Evolutionary conservation across 1,284 basidiomycete species (phyloP), one percentile per base, ranked within the genome.

Genomic region (Melampsora americana): DNA sequence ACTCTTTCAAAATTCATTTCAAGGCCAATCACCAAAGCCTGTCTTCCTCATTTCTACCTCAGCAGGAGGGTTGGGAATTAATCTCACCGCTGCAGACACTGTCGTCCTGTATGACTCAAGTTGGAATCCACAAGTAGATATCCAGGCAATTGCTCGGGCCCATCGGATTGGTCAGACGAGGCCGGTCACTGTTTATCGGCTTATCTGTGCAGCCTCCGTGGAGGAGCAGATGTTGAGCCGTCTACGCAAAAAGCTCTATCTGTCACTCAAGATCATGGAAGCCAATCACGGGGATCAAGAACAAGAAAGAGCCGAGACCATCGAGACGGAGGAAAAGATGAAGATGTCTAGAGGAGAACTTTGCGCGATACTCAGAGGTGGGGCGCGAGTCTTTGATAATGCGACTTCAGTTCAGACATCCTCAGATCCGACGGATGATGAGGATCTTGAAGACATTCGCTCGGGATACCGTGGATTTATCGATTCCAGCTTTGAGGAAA

Each of bases 181-280:
- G 66, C 77, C 62, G 6, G 80, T 80, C 16, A 77, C 78, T 12
- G 80, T 80, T 2, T 80, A 78, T 69, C 73, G 77, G 23, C 66
- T 80, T 60, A 78, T 79, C 3, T 77, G 67, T 70, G 78, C 78
- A 30, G 78, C 80, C 14, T 88, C 86, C 69, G 88, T 89, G 44
- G 88, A 89, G 80, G 88, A 89, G 78, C 88, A 89, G 79, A 88
- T 88, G 86, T 84, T 88, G 3, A 87, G 88, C 78, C 85, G 88
- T 35, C 84, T 88, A 68, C 86, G 87, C 20, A 86, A 87, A 67
- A 89, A 89, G 79, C 83, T 89, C 2, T 89, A 88, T 81, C 84
- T 89, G 5, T 88, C 88, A 0, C 78, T 86, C 59, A 88, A 88
- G 80, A 85, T 88, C 74, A 87, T 88, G 86, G 84, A 84, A 42